Base-by-base conservation (phyloP, 1,139 yeast genomes). In the Yamadazyma songkhlaensis region DNA sequence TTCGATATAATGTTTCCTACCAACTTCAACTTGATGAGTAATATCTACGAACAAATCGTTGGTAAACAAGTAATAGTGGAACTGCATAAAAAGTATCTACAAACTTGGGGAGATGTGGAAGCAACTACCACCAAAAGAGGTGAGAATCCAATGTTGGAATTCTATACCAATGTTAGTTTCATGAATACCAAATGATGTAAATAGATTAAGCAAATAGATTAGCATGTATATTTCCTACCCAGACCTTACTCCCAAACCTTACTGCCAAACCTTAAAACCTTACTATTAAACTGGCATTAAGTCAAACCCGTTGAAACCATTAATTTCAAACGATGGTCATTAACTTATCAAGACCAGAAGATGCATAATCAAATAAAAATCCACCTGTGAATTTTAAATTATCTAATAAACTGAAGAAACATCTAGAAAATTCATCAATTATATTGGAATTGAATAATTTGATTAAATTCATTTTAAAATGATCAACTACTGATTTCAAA, bases 1-100 rank as follows among this genome's bases (percentile, higher is more conserved):
- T 87, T 86, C 55, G 95, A 87, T 57, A 87, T 88, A 36, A 79
- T 86, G 82, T 87, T 87, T 54, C 87, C 95, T 6, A 87, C 96
- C 0, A 85, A 87, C 52, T 88, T 88, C 56, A 64, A 66, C 7
- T 60, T 79, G 11, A 79, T 84, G 3, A 70, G 79, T 32, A 81
- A 79, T 38, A 45, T 87, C 44, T 88, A 88, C 53, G 65, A 67
- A 22, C 77, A 76, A 44, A 77, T 85, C 6, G 77, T 84, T 10
- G 89, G 88, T 0, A 83, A 78, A 48, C 59, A 72, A 2, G 72
- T 84, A 9, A 62, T 64, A 38, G 75, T 79, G 1, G 69, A 76
- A 32, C 60, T 79, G 28, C 95, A 87, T 57, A 61, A 68, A 8
- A 84, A 79, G 9, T 87, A 84, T 46, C 59, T 88, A 49, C 72